Percentiles rank a stretch among this genome's conserved stretches.
phyloP scores from a whole-genome alignment of 139 green algal genomes.

The Ettlia oleoabundans region DNA sequence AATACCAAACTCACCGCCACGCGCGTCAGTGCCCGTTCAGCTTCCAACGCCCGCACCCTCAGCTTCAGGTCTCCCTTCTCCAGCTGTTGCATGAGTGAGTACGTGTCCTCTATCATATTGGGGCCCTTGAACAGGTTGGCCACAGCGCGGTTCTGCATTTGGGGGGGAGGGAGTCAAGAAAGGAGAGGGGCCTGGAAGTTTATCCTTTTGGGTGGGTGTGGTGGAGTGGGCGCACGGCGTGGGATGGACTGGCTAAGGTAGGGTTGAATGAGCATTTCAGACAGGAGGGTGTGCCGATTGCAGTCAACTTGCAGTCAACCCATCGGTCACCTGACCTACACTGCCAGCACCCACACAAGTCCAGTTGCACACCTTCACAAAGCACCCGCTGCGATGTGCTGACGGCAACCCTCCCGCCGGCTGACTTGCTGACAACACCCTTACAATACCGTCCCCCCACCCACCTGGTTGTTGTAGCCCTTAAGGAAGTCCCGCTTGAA shows the following conservation, averaged over 20 bases:
- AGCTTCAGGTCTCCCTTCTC: conserved; percentile 97
- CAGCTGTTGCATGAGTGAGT: conserved; percentile 71
- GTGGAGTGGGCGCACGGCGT: neutral
- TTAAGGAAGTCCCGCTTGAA: conserved; percentile 68
- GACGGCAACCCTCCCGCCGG: no score
- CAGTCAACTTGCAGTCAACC: no score
- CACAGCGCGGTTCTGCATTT: conserved; percentile 84
- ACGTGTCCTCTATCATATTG: conserved; percentile 91
- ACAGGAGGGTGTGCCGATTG: neutral
- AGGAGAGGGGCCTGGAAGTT: neutral
- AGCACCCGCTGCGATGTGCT: no score
- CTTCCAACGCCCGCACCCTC: conserved; percentile 92
- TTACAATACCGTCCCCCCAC: neutral
- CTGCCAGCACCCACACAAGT: neutral
- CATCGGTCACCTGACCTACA: no score
- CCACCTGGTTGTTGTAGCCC: conserved; percentile 52
- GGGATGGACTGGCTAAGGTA: no score
- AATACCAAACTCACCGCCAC: conserved; percentile 80
- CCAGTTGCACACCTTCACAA: neutral
- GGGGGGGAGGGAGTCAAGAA: no score
- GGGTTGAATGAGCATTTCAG: no score
- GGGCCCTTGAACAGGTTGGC: conserved; percentile 92
- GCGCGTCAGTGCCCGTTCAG: conserved; percentile 89
- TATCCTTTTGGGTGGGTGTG: neutral
- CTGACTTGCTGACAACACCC: no score